Percentiles rank a stretch among this genome's conserved stretches.
Evolutionary conservation across 305 asterid genomes (phyloP).

Genomic region (Fraxinus latifolia): DNA sequence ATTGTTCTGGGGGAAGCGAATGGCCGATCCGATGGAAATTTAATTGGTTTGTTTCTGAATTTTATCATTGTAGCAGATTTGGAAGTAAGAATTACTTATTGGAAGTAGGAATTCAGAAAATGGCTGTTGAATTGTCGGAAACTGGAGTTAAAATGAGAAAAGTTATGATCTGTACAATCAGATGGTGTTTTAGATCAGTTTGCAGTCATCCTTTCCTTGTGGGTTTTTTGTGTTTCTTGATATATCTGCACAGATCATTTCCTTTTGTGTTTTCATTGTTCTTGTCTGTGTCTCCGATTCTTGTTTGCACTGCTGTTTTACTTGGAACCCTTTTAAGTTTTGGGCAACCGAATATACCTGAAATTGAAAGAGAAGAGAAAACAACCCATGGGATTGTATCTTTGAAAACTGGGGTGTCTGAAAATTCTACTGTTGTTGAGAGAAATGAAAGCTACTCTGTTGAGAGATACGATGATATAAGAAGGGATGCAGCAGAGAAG

Average conservation of each 20-base stretch:
- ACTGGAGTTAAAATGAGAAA: conserved; percentile 41
- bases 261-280: conserved; percentile 56
- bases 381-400: conserved; percentile 19
- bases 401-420: conserved; percentile 15
- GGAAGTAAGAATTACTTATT: conserved; percentile 13
- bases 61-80: conserved; percentile 30
- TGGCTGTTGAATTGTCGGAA: conserved; percentile 33
- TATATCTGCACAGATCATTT: conserved; percentile 40
- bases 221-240: conserved; percentile 40
- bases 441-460: conserved; percentile 16
- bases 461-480: conserved; percentile 26
- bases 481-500: conserved; percentile 12
- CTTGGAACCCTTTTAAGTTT: conserved; percentile 65
- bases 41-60: conserved; percentile 4
- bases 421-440: conserved; percentile 27
- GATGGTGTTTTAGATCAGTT: conserved; percentile 43
- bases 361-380: conserved; percentile 35
- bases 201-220: conserved; percentile 59
- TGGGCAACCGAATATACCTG: conserved; percentile 50
- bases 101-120: conserved; percentile 17
- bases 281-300: conserved; percentile 55
- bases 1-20: conserved; percentile 12
- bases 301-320: conserved; percentile 60
- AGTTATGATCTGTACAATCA: conserved; percentile 37
- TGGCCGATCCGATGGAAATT: conserved; percentile 12